Percentiles rank a stretch among this genome's conserved stretches.
These are phyloP conservation scores for Crataegus laevigata DNA, from an alignment of 306 rosid species.

Conservation along the genomic window DNA sequence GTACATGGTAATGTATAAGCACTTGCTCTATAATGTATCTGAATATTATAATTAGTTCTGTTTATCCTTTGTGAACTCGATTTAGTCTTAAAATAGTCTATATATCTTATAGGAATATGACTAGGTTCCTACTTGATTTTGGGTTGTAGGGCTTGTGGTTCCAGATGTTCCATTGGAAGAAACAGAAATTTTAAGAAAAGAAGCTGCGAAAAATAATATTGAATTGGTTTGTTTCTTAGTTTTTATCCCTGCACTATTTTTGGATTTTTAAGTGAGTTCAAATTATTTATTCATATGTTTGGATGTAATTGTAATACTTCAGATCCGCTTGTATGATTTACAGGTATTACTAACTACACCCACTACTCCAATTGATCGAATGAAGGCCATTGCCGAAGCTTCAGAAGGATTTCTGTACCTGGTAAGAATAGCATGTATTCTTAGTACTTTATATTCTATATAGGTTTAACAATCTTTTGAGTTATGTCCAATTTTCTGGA, in stretches of 20 bases:
- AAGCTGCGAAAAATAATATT: conserved; percentile 65
- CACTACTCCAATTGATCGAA: conserved; percentile 66
- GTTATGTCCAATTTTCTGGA: not conserved
- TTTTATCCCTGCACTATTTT: conserved; percentile 5
- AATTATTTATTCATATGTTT: not conserved
- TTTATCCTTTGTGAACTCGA: not conserved
- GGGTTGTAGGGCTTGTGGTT: conserved; percentile 74
- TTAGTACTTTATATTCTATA: not conserved
- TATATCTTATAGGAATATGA: not conserved
- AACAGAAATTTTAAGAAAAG: conserved; percentile 53
- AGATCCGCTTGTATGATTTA: conserved; percentile 10
- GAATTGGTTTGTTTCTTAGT: conserved; percentile 57
- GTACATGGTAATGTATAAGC: conserved; percentile 51
- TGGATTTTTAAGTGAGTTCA: not conserved
- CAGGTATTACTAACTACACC: conserved; percentile 92
- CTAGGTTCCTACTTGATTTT: not conserved
- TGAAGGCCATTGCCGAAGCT: conserved; percentile 80
- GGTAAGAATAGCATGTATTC: conserved; percentile 22
- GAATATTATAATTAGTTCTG: not conserved
- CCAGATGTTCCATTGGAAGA: conserved; percentile 96
- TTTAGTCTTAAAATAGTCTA: not conserved
- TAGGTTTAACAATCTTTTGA: not conserved
- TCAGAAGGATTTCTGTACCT: conserved; percentile 83
- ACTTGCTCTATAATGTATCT: not conserved
- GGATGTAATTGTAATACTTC: not conserved